Evolutionary conservation across 441 rosid species (phyloP), one percentile per base, ranked within the genome.

Genomic region (Arabidopsis lyrata): DNA sequence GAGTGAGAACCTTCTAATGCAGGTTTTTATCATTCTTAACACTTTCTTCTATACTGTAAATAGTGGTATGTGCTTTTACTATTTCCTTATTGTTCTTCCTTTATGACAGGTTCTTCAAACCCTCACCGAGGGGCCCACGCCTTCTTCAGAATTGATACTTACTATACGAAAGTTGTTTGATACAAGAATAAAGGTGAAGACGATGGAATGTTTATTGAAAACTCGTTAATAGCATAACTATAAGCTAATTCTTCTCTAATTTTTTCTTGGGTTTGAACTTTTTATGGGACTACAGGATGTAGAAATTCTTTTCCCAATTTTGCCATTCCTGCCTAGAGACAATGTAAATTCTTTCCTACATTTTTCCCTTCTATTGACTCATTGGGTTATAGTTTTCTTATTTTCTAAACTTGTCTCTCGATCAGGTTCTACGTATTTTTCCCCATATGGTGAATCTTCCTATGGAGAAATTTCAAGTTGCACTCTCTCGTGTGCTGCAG

Each of bases 371-470:
- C 14, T 68, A 31, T 73, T 16, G 41, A 53, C 6, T 34, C 70
- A 36, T 48, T 38, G 65, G 45, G 53, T 39, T 54, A 63, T 54
- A 61, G 31, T 39, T 31, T 41, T 56, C 71, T 29, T 48, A 49
- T 47, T 56, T 63, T 61, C 49, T 39, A 48, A 49, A 6, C 39
- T 68, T 67, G 48, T 44, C 57, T 77, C 27, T 68, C 14, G 39
- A 41, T 76, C 82, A 96, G 99, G 87, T 93, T 79, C 69, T 93
- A 83, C 80, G 66, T 62, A 66, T 81, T 20, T 93, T 93, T 62
- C 95, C 97, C 24, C 87, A 78, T 77, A 73, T 96, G 74, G 87
- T 96, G 68, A 96, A 86, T 87, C 98, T 96, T 85, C 85, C 90
- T 42, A 81, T 68, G 62, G 99, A 89, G 34, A 93, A 87, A 81